phyloP scores from a whole-genome alignment of 176 grass and related monocot species.

The Aechmea fasciata region DNA sequence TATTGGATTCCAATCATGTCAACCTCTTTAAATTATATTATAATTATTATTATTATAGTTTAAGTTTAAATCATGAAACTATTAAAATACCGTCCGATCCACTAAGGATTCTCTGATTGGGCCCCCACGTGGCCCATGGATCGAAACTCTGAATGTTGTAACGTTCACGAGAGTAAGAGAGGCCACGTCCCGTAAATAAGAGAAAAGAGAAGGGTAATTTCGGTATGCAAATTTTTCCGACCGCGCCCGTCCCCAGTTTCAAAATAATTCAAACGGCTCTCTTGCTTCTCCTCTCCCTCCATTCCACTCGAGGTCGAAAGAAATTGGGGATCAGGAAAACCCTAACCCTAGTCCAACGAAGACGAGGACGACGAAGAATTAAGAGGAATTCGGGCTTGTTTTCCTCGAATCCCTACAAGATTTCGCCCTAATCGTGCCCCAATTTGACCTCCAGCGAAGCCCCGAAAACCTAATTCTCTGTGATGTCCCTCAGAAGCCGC shows the following conservation, averaged over 20 bases:
- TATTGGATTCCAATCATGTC: no score
- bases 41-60: no score
- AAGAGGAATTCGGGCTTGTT: not conserved
- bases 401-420: not conserved
- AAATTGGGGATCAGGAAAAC: not conserved
- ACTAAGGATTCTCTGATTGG: no score
- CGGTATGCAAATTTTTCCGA: not conserved
- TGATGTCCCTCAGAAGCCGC: not conserved
- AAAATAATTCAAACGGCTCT: not conserved
- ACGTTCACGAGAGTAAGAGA: no score
- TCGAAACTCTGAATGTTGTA: no score
- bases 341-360: not conserved
- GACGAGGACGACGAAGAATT: not conserved
- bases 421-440: not conserved
- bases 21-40: no score
- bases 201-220: not conserved
- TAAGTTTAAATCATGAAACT: no score
- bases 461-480: not conserved
- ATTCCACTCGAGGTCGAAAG: not conserved
- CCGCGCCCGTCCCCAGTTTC: slow-evolving; percentile 2
- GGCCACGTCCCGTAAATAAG: not conserved
- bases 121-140: no score
- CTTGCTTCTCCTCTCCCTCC: not conserved
- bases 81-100: no score
- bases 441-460: not conserved